phyloP scores from a whole-genome alignment of 768 basidiomycete species.

The Pleurotus salmoneostramineus region DNA sequence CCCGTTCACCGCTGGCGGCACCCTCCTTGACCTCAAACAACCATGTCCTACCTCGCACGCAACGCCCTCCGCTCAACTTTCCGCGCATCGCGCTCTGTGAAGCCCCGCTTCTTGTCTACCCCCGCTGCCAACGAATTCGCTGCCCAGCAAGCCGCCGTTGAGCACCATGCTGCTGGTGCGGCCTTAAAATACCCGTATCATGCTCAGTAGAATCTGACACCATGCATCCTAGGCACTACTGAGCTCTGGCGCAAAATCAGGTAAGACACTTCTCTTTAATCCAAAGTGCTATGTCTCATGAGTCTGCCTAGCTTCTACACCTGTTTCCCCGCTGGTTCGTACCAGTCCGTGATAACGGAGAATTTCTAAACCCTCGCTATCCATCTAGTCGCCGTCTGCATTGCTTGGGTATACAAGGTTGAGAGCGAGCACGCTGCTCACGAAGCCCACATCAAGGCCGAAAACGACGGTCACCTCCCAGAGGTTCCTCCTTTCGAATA shows the following conservation, averaged over 20 bases:
- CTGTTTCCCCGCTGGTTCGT: constrained; percentile 73
- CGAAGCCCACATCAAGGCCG: constrained; percentile 61
- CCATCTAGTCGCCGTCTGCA: constrained; percentile 40
- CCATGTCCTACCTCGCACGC: constrained; percentile 50
- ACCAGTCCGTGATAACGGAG: constrained; percentile 8
- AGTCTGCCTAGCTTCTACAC: constrained; percentile 54
- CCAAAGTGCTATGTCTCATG: constrained; percentile 13
- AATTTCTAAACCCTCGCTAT: background rate
- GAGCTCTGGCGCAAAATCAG: constrained; percentile 88
- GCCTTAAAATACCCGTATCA: background rate
- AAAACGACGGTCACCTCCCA: constrained; percentile 71
- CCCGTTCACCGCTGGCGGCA: constrained; percentile 16
- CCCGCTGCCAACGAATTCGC: constrained; percentile 35
- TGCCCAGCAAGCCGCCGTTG: constrained; percentile 50
- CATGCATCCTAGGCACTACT: constrained; percentile 50
- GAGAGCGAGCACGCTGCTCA: constrained; percentile 69
- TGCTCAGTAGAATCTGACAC: too few species aligned
- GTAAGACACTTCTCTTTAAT: constrained; percentile 29
- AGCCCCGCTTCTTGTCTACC: constrained; percentile 27
- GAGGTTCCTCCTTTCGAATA: constrained; percentile 71
- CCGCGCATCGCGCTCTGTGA: constrained; percentile 36
- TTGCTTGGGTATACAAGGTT: constrained; percentile 52
- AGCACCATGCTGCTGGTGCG: constrained; percentile 64
- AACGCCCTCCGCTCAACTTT: constrained; percentile 42
- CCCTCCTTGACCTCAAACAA: constrained; percentile 6